Conservation (phyloP, 2,329 filamentous ascomycete species). For the Nothophaeocryptopus gaeumannii region DNA sequence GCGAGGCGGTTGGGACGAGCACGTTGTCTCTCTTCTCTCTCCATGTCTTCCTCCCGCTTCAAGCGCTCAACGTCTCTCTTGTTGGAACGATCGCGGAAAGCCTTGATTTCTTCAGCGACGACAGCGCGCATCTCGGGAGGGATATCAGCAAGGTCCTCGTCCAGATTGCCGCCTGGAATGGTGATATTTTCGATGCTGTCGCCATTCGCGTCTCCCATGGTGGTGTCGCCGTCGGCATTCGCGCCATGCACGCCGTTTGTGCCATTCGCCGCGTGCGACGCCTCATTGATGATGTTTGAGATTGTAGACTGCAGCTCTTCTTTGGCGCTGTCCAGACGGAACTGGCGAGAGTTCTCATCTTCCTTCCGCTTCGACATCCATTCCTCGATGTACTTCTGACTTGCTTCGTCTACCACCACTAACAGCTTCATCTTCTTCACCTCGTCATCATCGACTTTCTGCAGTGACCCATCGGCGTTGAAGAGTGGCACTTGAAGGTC, state of each 20-base stretch:
- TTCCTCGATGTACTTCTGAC: slow-evolving; percentile 79
- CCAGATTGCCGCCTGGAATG: slow-evolving; percentile 70
- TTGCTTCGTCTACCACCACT: slow-evolving; percentile 75
- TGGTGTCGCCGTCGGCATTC: slow-evolving; percentile 21
- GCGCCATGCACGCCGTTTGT: slow-evolving; percentile 17
- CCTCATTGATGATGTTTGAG: slow-evolving; percentile 69
- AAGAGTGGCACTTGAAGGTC: slow-evolving; percentile 77
- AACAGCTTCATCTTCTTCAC: slow-evolving; percentile 31
- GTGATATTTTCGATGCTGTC: slow-evolving; percentile 78
- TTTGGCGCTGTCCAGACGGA: slow-evolving; percentile 67
- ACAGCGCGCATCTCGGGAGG: slow-evolving; percentile 94
- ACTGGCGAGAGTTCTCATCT: slow-evolving; percentile 59
- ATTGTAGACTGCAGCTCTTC: slow-evolving; percentile 66
- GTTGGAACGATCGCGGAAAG: slow-evolving; percentile 89
- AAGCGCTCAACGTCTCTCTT: slow-evolving; percentile 84
- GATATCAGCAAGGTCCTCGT: slow-evolving; percentile 94
- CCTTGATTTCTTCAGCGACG: slow-evolving; percentile 88
- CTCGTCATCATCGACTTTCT: slow-evolving; percentile 44
- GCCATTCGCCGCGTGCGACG: slow-evolving; percentile 31
- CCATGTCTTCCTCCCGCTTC: slow-evolving; percentile 85
- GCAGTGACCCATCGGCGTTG: slow-evolving; percentile 36
- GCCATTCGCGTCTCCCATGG: slow-evolving; percentile 28
- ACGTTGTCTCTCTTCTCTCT: slow-evolving; percentile 75
- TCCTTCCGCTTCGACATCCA: slow-evolving; percentile 68
- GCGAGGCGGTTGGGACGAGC: slow-evolving; percentile 64